Percentiles rank a stretch among this genome's conserved stretches.
Conservation (phyloP, 257 asterid species). For the Linderniella brevidens region DNA sequence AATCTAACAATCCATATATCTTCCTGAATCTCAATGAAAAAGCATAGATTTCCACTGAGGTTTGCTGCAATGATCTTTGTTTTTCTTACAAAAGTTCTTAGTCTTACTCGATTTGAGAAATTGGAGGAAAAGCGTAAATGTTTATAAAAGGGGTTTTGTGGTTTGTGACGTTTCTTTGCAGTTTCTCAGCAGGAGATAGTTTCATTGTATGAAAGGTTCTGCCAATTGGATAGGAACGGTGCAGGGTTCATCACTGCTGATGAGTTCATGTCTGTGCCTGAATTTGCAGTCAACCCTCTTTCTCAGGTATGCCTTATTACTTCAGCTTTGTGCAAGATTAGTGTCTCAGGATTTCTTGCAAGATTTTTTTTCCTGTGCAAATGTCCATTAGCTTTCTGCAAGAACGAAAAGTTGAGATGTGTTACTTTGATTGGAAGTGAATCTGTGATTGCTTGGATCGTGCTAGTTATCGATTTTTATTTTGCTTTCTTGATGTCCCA, state of each 20-base stretch:
- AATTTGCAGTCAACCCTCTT: slow-evolving; percentile 48
- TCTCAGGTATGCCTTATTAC: slow-evolving; percentile 18
- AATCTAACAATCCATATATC: no score
- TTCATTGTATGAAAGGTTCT: slow-evolving; percentile 36
- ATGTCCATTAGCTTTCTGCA: neutral
- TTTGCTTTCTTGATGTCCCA: slow-evolving; percentile 17
- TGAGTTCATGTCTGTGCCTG: slow-evolving; percentile 45
- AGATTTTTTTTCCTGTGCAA: neutral
- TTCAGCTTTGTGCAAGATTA: neutral
- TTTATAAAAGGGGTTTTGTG: neutral
- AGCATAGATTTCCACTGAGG: no score
- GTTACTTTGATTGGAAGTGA: neutral
- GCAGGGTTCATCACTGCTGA: slow-evolving; percentile 37
- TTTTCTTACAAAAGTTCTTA: no score
- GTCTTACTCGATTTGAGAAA: no score
- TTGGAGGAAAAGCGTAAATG: no score
- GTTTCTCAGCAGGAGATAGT: slow-evolving; percentile 56
- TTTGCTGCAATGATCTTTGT: no score
- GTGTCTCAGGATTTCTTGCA: neutral
- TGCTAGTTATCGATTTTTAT: no score
- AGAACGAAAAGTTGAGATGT: neutral
- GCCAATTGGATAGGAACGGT: slow-evolving; percentile 41
- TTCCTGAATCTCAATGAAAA: no score
- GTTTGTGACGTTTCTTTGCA: slow-evolving; percentile 9
- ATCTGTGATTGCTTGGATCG: neutral